Base-by-base conservation (phyloP, 1,284 basidiomycete genomes). In the Somion occarium region DNA sequence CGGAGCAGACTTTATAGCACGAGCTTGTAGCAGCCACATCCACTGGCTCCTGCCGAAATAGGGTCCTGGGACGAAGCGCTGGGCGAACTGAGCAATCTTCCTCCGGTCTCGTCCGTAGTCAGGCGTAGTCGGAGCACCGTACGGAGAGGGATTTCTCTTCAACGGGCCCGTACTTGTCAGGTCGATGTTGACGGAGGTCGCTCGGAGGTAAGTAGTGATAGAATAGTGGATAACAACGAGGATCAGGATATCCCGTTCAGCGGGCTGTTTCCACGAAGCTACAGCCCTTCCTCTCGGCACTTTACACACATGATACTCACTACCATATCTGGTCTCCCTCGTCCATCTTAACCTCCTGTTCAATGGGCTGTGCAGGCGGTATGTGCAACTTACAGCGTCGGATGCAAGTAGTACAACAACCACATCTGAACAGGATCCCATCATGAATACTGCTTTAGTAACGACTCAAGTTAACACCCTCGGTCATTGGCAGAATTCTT, bases 81-180 rank as follows among this genome's bases (percentile, higher is more conserved):
- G 19, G 24, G 9, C 18, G 15, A 9, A 41, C 39, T 7, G 3
- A 34, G 44, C 48, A 22, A 13, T 49, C 27, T 23, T 41, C 39
- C 18, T 50, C 54, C 55, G 55, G 52, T 53, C 49, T 53, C 44
- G 55, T 53, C 55, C 55, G 55, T 49, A 24, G 38, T 43, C 55
- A 52, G 55, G 45, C 55, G 55, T 49, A 24, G 38, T 43, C 55
- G 55, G 55, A 48, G 52, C 52, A 49, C 55, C 55, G 55, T 44
- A 48, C 51, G 54, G 54, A 19, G n/a, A n/a, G 34, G 34, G n/a
- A 37, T 37, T n/a, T 37, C 11, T 37, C n/a, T n/a, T 37, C 11
- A n/a, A 37, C 34, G n/a, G 34, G 11, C n/a, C 9, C 11, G 34
- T 11, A n/a, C n/a, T n/a, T n/a, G n/a, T n/a, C n/a, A n/a, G n/a